These are phyloP conservation scores for Mediolabrus comicus DNA, from an alignment of 108 stramenopile genomes.

Conservation along the genomic window DNA sequence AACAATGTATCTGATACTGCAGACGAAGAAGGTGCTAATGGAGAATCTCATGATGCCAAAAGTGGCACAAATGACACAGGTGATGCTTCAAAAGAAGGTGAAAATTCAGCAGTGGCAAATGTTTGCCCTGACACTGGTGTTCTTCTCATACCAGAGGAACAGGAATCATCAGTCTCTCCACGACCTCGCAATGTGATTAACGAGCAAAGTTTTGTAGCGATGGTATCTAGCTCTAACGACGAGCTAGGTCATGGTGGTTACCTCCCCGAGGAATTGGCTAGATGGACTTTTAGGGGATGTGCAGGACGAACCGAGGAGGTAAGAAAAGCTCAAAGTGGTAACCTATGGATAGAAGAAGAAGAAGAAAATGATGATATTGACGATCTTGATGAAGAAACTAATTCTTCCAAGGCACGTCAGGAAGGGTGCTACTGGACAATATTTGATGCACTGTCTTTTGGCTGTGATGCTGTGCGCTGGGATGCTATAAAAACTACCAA, in stretches of 20 bases:
- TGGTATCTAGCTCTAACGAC: conserved; percentile 50
- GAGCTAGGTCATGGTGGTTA: conserved; percentile 85
- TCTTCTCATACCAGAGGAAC: conserved; percentile 22
- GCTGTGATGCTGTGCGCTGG: conserved; percentile 70
- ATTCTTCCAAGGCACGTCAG: not conserved
- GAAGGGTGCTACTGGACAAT: conserved; percentile 60
- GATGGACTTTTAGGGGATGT: conserved; percentile 60
- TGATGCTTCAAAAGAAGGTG: conserved; percentile 1
- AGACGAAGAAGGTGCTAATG: conserved; percentile 16
- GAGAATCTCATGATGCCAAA: conserved; percentile 5
- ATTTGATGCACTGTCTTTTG: conserved; percentile 76
- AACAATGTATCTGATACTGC: conserved; percentile 45
- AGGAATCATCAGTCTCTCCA: conserved; percentile 4
- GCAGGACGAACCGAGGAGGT: conserved; percentile 27
- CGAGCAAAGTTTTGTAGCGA: conserved; percentile 51
- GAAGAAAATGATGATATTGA: not conserved
- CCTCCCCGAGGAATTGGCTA: conserved; percentile 59
- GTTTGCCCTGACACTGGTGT: conserved; percentile 30
- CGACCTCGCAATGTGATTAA: conserved; percentile 69
- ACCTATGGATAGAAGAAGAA: conserved; percentile 9
- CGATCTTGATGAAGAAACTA: not conserved
- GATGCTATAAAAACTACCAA: conserved; percentile 22
- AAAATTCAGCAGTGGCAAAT: conserved; percentile 17
- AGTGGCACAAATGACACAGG: conserved; percentile 3
- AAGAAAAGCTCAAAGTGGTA: conserved; percentile 4